Evolutionary conservation across 2,329 filamentous ascomycete genomes (phyloP).

Genomic region (Seiridium cupressi): DNA sequence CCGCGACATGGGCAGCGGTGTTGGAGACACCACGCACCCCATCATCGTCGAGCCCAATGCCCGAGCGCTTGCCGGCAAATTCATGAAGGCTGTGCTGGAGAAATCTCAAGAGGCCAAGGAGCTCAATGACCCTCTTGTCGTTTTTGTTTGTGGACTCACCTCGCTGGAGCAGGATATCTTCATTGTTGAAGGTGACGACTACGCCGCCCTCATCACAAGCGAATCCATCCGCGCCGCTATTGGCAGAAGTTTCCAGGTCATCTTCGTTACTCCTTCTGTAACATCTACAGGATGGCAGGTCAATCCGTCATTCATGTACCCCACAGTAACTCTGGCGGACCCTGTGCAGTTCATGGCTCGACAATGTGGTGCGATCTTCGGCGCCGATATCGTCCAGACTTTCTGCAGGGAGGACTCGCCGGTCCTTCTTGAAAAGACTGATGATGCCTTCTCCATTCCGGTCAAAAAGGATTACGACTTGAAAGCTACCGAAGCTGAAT

Average conservation of each 20-base stretch:
- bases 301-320: conserved; percentile 21
- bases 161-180: conserved; percentile 26
- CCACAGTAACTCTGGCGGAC: background rate
- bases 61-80: conserved; percentile 15
- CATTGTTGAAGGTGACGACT: conserved; percentile 14
- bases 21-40: conserved; percentile 2
- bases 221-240: conserved; percentile 16
- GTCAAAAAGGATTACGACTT: background rate
- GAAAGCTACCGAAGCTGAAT: conserved; percentile 14
- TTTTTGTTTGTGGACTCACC: conserved; percentile 26
- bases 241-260: conserved; percentile 13
- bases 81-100: conserved; percentile 13
- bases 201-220: conserved; percentile 12
- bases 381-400: conserved; percentile 10
- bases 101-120: conserved; percentile 14
- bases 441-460: conserved; percentile 7
- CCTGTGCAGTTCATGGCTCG: conserved; percentile 20
- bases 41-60: conserved; percentile 15
- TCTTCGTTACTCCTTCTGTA: conserved; percentile 23
- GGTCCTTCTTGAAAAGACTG: conserved; percentile 5
- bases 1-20: conserved; percentile 18
- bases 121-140: conserved; percentile 14
- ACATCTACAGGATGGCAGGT: conserved; percentile 29
- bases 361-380: conserved; percentile 26
- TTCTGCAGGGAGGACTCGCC: conserved; percentile 21